A percentile compares a stretch with the other conserved stretches of the same genome.
Evolutionary conservation across 2,329 filamentous ascomycete genomes (phyloP).

Genomic region (Claviceps cyperi): DNA sequence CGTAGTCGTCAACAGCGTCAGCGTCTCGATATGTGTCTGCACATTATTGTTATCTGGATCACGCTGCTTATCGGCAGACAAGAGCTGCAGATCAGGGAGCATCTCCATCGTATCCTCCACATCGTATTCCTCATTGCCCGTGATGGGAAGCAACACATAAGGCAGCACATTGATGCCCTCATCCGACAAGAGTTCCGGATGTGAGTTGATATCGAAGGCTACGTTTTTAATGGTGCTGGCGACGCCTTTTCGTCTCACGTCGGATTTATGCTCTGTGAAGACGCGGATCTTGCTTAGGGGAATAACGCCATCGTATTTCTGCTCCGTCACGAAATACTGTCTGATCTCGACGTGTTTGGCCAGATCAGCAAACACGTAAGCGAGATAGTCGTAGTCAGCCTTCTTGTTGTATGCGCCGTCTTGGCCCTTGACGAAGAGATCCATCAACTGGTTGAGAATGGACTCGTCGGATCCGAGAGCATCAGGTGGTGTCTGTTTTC

Average conservation of each 20-base stretch:
- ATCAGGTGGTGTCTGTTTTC: conserved; percentile 54
- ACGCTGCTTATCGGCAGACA: conserved; percentile 78
- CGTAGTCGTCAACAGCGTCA: conserved; percentile 71
- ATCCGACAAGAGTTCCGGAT: conserved; percentile 55
- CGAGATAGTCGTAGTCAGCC: conserved; percentile 82
- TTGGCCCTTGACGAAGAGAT: conserved; percentile 89
- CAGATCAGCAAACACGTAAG: conserved; percentile 88
- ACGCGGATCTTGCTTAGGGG: conserved; percentile 85
- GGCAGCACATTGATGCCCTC: conserved; percentile 69
- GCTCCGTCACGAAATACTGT: conserved; percentile 57
- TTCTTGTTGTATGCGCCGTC: conserved; percentile 69
- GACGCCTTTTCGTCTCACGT: conserved; percentile 81
- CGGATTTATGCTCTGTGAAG: conserved; percentile 80
- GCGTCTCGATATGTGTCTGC: conserved; percentile 76
- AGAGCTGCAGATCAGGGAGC: conserved; percentile 77
- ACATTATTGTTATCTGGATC: conserved; percentile 66
- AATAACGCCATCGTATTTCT: conserved; percentile 69
- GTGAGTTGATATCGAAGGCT: conserved; percentile 65
- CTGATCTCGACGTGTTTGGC: conserved; percentile 66
- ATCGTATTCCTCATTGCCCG: conserved; percentile 73
- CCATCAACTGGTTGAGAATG: conserved; percentile 80
- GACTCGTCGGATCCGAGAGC: conserved; percentile 57
- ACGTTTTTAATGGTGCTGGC: conserved; percentile 91
- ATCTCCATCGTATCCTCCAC: conserved; percentile 78
- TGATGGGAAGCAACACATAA: conserved; percentile 78